Percentiles rank a stretch among this genome's conserved stretches.
phyloP scores from a whole-genome alignment of 805 yeast genomes.

The Candida schatavii region DNA sequence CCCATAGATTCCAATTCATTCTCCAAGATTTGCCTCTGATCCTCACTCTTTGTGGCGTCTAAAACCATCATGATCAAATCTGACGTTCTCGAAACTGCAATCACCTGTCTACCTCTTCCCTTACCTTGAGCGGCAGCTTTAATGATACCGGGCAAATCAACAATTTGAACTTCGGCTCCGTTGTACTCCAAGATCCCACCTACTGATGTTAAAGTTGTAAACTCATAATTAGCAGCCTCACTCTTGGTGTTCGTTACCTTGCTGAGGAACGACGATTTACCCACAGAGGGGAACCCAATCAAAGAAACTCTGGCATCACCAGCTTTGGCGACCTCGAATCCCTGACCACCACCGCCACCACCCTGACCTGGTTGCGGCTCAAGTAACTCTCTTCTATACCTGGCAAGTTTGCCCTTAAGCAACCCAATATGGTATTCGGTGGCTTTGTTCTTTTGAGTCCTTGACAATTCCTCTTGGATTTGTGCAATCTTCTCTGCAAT shows the following conservation, averaged over 20 bases:
- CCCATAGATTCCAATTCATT: constrained; percentile 92
- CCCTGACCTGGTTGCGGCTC: constrained; percentile 84
- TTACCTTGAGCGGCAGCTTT: constrained; percentile 96
- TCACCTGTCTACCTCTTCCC: constrained; percentile 96
- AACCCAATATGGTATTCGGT: constrained; percentile 96
- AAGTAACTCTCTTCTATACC: constrained; percentile 83
- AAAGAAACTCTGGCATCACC: constrained; percentile 96
- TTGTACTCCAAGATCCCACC: constrained; percentile 94
- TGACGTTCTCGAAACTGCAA: constrained; percentile 93
- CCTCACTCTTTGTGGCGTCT: constrained; percentile 92
- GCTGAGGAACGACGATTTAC: constrained; percentile 86
- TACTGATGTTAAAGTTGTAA: constrained; percentile 93
- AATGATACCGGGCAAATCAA: constrained; percentile 97
- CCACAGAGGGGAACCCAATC: constrained; percentile 97
- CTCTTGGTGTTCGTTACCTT: constrained; percentile 92
- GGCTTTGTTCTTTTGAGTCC: constrained; percentile 97
- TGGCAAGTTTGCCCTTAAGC: constrained; percentile 89
- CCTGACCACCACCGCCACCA: constrained; percentile 69
- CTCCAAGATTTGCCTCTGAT: constrained; percentile 84
- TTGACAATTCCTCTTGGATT: constrained; percentile 88
- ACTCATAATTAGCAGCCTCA: constrained; percentile 92
- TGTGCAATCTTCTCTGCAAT: constrained; percentile 70
- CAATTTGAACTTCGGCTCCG: constrained; percentile 95
- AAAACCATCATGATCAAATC: constrained; percentile 89
- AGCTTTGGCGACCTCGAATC: constrained; percentile 91